Base-by-base conservation (phyloP, 2,329 filamentous ascomycete species). In the Colletotrichum kahawae region DNA sequence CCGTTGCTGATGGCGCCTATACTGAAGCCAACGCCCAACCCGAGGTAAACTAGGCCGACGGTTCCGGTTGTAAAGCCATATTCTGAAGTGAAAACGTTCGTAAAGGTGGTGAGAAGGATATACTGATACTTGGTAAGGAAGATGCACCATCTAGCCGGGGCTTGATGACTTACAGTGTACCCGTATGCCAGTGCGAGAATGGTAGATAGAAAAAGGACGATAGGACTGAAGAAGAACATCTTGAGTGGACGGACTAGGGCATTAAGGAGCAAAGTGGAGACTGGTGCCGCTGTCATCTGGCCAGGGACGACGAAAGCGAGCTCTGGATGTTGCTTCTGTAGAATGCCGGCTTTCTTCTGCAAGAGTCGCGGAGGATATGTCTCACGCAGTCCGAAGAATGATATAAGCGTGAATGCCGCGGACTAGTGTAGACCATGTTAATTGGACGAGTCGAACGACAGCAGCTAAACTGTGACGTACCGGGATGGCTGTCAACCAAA, bases 401-500 rank as follows among this genome's bases (percentile, higher is more conserved):
- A 51, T 12, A 51, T 51, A 6, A 21, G 10, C 2, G 43, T 51
- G 4, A 51, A 51, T 5, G 43, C 43, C n/a, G 10, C 43, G 10
- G 43, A 51, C 43, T 51, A 13, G n/a, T 3, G 2, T 6, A 13
- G 3, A 51, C 0, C n/a, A 51, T 51, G 43, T 51, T 4, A 51
- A 2, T 5, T 48, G 9, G 4, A 48, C n/a, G 2, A 2, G 2
- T 51, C 10, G 3, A 21, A 7, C n/a, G 2, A 51, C 2, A 21
- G 5, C 2, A 21, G 5, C 43, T 13, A n/a, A 51, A 7, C 4
- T 21, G 43, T n/a, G 43, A 51, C 43, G 9, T 21, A 51, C 43
- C 12, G 43, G n/a, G 4, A 88, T 88, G 14, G 83, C 81, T 5
- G 88, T 74, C n/a, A 88, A 79, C 85, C 86, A 88, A 70, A 89